Conservation (phyloP, 352 stramenopile genomes). For the Phytophthora palmivora region DNA sequence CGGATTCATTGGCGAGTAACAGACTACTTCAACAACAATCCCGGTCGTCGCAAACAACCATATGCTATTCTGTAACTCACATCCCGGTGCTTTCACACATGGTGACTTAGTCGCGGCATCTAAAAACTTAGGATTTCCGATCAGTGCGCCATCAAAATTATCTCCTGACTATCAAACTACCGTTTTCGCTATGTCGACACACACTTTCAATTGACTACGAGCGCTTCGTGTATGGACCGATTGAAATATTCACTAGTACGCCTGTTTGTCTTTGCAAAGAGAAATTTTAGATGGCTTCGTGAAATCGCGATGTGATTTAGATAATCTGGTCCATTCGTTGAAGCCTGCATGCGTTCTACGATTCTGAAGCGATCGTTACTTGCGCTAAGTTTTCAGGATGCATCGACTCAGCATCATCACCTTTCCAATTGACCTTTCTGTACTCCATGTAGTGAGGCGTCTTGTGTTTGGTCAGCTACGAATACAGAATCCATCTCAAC, state of each 20-base stretch:
- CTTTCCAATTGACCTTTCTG: constrained; percentile 4
- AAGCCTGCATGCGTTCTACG: constrained; percentile 1
- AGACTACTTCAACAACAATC: constrained; percentile 37
- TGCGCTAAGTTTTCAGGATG: constrained; percentile 10
- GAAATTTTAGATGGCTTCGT: constrained; percentile 6
- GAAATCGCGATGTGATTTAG: no score
- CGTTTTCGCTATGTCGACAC: constrained; percentile 22
- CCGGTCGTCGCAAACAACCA: constrained; percentile 18
- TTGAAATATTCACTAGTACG: constrained; percentile 26
- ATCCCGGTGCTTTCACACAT: no score
- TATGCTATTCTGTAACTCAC: no score
- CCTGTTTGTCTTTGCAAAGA: no score
- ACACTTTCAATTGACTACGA: no score
- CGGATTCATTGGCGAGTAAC: constrained; percentile 30
- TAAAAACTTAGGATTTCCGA: constrained; percentile 13
- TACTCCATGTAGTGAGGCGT: not conserved
- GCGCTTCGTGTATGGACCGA: constrained; percentile 7
- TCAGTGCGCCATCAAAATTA: constrained; percentile 6
- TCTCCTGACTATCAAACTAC: constrained; percentile 28
- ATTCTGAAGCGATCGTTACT: not conserved
- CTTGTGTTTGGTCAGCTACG: constrained; percentile 10
- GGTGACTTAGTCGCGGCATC: constrained; percentile 13
- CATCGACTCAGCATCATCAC: constrained; percentile 21
- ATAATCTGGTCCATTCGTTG: no score
- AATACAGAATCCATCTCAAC: no score